Percentiles rank a stretch among this genome's conserved stretches.
These are phyloP conservation scores for Monilinia fructigena DNA, from an alignment of 2,329 filamentous ascomycete genomes.

Conservation along the genomic window DNA sequence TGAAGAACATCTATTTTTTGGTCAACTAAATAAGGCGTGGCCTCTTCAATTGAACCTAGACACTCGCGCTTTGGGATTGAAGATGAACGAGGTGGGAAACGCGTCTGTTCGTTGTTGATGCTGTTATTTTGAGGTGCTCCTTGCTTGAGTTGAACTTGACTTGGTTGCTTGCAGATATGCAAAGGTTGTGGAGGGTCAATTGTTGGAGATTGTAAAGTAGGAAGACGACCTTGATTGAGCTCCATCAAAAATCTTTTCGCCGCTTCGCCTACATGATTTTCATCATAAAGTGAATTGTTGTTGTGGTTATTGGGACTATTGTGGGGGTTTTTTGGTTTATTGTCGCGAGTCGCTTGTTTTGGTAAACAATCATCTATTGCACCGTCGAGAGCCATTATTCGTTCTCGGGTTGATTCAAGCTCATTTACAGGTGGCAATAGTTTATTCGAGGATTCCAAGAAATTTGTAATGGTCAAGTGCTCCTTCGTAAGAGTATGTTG, in stretches of 20 bases:
- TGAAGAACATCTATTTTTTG: neutral
- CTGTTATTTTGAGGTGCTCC: slow-evolving; percentile 22
- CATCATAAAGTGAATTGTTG: slow-evolving; percentile 1
- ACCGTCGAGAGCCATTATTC: slow-evolving; percentile 16
- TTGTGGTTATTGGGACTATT: neutral
- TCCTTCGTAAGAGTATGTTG: neutral
- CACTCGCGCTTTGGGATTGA: slow-evolving; percentile 12
- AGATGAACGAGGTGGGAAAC: slow-evolving; percentile 17
- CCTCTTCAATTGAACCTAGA: neutral
- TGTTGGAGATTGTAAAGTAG: slow-evolving; percentile 17
- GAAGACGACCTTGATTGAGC: slow-evolving; percentile 21
- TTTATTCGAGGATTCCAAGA: neutral
- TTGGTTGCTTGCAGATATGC: slow-evolving; percentile 29
- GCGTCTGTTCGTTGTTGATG: slow-evolving; percentile 14
- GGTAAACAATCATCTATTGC: slow-evolving; percentile 18
- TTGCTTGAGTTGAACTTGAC: slow-evolving; percentile 22
- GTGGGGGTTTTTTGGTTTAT: slow-evolving; percentile 8
- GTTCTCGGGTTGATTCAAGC: neutral
- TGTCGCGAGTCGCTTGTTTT: slow-evolving; percentile 17
- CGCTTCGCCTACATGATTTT: neutral
- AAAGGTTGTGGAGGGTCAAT: slow-evolving; percentile 27
- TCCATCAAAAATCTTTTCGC: slow-evolving; percentile 19
- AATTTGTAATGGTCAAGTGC: neutral
- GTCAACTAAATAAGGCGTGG: neutral
- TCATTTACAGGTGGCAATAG: neutral